Evolutionary conservation across 2,329 filamentous ascomycete species (phyloP).

Genomic region (Colletotrichum endophyticum): DNA sequence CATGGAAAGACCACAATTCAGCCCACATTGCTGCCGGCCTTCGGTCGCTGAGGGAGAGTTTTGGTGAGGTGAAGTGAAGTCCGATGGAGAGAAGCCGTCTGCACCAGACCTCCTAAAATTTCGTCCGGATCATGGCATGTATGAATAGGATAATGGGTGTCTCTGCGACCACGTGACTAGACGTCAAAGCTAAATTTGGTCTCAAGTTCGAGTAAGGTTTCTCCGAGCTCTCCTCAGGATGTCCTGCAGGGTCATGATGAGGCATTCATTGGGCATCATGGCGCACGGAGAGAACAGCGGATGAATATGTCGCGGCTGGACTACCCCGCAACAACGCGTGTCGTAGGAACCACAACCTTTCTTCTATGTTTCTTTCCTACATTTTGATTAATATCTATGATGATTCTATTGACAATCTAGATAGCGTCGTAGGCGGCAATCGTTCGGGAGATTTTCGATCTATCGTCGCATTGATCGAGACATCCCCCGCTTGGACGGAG

Average conservation of each 20-base stretch:
- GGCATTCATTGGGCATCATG: background rate
- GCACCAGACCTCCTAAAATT: background rate
- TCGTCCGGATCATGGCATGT: background rate
- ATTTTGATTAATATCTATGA: background rate
- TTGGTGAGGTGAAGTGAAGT: background rate
- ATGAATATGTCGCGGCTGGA: background rate
- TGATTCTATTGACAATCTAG: background rate
- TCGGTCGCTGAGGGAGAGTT: background rate
- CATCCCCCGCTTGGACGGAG: constrained; percentile 1
- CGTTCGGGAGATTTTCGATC: background rate
- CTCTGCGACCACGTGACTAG: constrained; percentile 1
- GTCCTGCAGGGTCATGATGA: background rate
- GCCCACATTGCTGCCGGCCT: constrained; percentile 4
- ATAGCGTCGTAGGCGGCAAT: background rate
- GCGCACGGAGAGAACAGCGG: background rate
- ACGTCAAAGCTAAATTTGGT: constrained; percentile 15
- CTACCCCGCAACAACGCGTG: background rate
- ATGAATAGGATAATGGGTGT: background rate
- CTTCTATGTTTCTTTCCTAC: background rate
- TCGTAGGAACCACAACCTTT: background rate
- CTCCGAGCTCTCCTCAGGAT: background rate
- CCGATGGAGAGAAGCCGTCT: background rate
- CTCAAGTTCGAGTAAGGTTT: constrained; percentile 10
- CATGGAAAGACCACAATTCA: constrained; percentile 18
- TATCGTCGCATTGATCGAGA: background rate